These are phyloP conservation scores for Globisporangium perplexum DNA, from an alignment of 352 stramenopile species.

Conservation along the genomic window DNA sequence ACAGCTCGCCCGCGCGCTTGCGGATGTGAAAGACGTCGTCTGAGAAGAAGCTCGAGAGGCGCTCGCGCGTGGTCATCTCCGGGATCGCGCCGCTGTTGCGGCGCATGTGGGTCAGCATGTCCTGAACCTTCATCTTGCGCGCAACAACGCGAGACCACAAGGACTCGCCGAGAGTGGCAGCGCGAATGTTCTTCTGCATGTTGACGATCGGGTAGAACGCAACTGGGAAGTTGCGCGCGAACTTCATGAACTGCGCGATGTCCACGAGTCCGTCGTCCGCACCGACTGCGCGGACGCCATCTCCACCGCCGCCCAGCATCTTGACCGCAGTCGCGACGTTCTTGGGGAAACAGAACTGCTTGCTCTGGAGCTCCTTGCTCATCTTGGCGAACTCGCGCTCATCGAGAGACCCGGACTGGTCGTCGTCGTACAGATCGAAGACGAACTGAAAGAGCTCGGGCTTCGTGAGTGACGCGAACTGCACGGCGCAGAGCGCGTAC, in stretches of 20 bases:
- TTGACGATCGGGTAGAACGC: constrained; percentile 54
- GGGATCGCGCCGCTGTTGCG: constrained; percentile 41
- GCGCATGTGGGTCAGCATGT: constrained; percentile 55
- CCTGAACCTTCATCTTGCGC: constrained; percentile 45
- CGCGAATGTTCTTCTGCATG: constrained; percentile 49
- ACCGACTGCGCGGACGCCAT: constrained; percentile 12
- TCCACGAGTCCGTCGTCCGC: constrained; percentile 37
- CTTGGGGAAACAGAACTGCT: constrained; percentile 58
- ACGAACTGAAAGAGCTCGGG: constrained; percentile 64
- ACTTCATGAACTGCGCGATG: constrained; percentile 45
- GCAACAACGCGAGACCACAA: constrained; percentile 37
- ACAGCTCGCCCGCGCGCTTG: constrained; percentile 42
- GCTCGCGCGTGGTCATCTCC: constrained; percentile 28
- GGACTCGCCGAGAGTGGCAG: constrained; percentile 29
- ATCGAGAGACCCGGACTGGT: constrained; percentile 49
- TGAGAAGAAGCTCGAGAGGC: constrained; percentile 43
- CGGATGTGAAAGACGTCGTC: constrained; percentile 35
- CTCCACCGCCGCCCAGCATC: constrained; percentile 34
- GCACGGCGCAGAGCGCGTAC: constrained; percentile 48
- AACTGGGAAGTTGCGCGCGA: constrained; percentile 40
- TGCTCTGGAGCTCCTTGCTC: constrained; percentile 59
- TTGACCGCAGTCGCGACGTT: constrained; percentile 55
- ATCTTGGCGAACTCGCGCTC: constrained; percentile 56
- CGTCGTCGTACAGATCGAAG: constrained; percentile 66
- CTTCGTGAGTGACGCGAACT: constrained; percentile 55